Evolutionary conservation across 257 asterid genomes (phyloP), one percentile per base, ranked within the genome.

Genomic region (Penstemon newberryi): DNA sequence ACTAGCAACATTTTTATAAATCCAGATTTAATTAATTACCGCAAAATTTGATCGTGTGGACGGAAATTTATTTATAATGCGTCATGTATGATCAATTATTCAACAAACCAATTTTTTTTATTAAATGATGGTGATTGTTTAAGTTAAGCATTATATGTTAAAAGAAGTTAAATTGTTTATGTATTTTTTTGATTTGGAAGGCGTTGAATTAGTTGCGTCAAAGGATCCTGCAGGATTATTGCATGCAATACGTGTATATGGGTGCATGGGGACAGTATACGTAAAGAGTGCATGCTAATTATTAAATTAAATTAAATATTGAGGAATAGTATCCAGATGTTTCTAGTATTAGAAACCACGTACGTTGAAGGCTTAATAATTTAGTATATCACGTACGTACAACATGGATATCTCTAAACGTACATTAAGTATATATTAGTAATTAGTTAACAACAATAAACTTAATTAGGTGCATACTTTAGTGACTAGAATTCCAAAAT

Each of bases 191-290:
- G 19, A 46, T 41, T 8, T 57, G 46, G 50, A 63, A 55, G 19
- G n/a, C 65, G 77, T 78, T 79, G 83, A 79, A 72, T 79, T 55
- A 71, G 49, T 71, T 57, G 65, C 74, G 60, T 73, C 76, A 53
- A 65, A 66, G 49, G 49, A 37, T 58, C 15, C 33, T 25, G 33
- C 12, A 37, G 4, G 50, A 33, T 63, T 47, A 64, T 8, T 54
- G 71, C 84, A 79, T 79, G 81, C 66, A 69, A 72, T 72, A 79
- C 84, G 84, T 80, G 84, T 80, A 25, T 25, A 73, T 69, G 73
- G 81, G 8, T 80, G 81, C 79, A 76, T 80, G 84, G 81, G 15
- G 74, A 66, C 76, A 69, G 9, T 13, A 38, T 65, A 38, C 58
- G 68, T 63, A 63, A 46, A 7, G 52, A 2, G 8, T 46, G 12